Percentiles rank a stretch among this genome's conserved stretches.
Evolutionary conservation across 441 rosid species (phyloP).

Genomic region (Populus hybrid): DNA sequence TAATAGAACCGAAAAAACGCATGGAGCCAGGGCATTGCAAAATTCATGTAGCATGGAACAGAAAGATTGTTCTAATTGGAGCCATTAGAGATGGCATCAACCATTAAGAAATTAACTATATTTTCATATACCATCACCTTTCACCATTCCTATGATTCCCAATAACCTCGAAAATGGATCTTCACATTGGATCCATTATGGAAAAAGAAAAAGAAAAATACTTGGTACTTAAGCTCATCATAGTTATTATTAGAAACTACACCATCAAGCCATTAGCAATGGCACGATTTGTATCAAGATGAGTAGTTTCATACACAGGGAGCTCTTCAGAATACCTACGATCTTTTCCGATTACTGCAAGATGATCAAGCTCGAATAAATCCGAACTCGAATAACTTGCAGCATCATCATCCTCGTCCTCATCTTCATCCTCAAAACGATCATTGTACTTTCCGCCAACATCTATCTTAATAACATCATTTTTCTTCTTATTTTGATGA

Average conservation of each 20-base stretch:
- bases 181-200: not conserved
- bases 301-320: slow-evolving; percentile 91
- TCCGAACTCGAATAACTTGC: slow-evolving; percentile 84
- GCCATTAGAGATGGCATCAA: not conserved
- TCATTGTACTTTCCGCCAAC: slow-evolving; percentile 18
- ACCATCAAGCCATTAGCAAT: slow-evolving; percentile 59
- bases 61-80: not conserved
- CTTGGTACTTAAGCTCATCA: not conserved
- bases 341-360: slow-evolving; percentile 41
- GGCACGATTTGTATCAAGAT: slow-evolving; percentile 60
- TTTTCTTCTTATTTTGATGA: slow-evolving; percentile 43
- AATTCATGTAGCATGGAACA: not conserved
- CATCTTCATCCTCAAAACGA: slow-evolving; percentile 26
- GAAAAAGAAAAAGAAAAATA: not conserved
- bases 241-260: slow-evolving; percentile 19
- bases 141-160: slow-evolving; percentile 3
- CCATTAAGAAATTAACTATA: not conserved
- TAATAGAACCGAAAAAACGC: not conserved
- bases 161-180: not conserved
- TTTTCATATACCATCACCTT: slow-evolving; percentile 2
- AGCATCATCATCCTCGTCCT: slow-evolving; percentile 42
- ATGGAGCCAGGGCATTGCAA: not conserved
- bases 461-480: slow-evolving; percentile 14
- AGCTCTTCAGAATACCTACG: slow-evolving; percentile 59
- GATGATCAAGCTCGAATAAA: slow-evolving; percentile 80